These are phyloP conservation scores for Schoenoplectus tabernaemontani DNA, from an alignment of 202 grass and related monocot species.

Conservation along the genomic window DNA sequence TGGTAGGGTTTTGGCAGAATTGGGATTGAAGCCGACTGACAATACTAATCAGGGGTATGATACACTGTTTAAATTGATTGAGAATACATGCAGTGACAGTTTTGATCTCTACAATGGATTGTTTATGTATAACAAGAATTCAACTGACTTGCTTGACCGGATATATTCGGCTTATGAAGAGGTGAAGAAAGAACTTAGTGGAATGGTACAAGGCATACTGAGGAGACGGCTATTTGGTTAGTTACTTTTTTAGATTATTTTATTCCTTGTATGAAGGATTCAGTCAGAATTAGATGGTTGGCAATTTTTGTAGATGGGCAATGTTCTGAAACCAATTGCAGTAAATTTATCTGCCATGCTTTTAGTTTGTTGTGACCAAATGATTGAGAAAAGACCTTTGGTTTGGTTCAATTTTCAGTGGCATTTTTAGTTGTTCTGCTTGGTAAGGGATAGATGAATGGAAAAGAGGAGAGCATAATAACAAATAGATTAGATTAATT, in stretches of 20 bases:
- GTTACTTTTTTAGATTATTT: background rate
- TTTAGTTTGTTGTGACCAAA: background rate
- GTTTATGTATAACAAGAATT: constrained; percentile 99
- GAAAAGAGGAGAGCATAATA: background rate
- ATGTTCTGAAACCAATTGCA: background rate
- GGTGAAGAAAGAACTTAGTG: constrained; percentile 71
- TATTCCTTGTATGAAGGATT: background rate
- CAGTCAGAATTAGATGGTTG: background rate
- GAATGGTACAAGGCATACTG: constrained; percentile 58
- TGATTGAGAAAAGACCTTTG: background rate
- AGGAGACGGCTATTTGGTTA: constrained; percentile 64
- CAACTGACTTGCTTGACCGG: constrained; percentile 72
- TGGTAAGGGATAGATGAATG: too few species aligned
- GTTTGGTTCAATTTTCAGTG: background rate
- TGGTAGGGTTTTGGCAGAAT: constrained; percentile 51
- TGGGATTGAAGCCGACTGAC: constrained; percentile 42
- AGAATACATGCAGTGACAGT: constrained; percentile 94
- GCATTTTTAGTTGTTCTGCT: background rate
- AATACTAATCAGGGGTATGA: constrained; percentile 77
- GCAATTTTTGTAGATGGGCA: background rate
- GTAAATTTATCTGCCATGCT: background rate
- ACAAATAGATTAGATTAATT: background rate
- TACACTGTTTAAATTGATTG: constrained; percentile 68
- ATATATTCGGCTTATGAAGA: constrained; percentile 72
- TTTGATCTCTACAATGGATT: constrained; percentile 94